Evolutionary conservation across 208 protist species (phyloP).

Genomic region (Phytomonas sp.): DNA sequence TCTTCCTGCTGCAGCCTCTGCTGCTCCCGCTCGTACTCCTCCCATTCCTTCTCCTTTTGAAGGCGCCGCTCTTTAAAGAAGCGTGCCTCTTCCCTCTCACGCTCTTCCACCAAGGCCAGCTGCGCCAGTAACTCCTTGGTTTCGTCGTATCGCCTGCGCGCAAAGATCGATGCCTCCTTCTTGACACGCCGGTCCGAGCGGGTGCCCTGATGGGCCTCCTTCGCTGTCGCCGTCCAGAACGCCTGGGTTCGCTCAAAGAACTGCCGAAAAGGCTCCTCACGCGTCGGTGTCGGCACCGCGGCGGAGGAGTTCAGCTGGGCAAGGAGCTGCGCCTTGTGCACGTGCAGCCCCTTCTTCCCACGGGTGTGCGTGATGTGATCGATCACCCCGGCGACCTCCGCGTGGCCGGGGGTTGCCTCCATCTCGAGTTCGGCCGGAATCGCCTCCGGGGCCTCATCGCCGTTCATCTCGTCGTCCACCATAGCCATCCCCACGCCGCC

Average conservation of each 20-base stretch:
- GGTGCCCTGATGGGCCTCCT: constrained; percentile 39
- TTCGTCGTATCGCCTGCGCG: constrained; percentile 52
- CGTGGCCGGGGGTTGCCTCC: constrained; percentile 38
- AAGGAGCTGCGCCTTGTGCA: constrained; percentile 81
- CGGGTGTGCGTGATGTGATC: constrained; percentile 41
- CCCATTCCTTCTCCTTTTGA: constrained; percentile 76
- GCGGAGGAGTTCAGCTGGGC: constrained; percentile 60
- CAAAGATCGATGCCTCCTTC: constrained; percentile 39
- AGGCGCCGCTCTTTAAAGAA: constrained; percentile 64
- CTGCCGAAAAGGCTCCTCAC: constrained; percentile 35
- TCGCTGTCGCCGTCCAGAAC: constrained; percentile 67
- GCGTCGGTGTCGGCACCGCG: constrained; percentile 53
- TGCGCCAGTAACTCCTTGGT: constrained; percentile 64
- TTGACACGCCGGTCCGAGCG: constrained; percentile 15
- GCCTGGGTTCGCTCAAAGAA: constrained; percentile 53
- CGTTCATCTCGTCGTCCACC: constrained; percentile 25
- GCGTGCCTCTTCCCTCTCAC: constrained; percentile 57
- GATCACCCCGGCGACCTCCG: constrained; percentile 20
- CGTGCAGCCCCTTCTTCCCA: constrained; percentile 80
- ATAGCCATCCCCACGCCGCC: constrained; percentile 13
- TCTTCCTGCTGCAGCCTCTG: constrained; percentile 16
- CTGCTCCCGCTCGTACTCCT: constrained; percentile 45
- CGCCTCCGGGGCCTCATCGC: constrained; percentile 54
- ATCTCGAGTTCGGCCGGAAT: constrained; percentile 67
- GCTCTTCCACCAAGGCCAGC: constrained; percentile 75